phyloP scores from a whole-genome alignment of 2,329 filamentous ascomycete genomes.

The Ophiostoma piceae region DNA sequence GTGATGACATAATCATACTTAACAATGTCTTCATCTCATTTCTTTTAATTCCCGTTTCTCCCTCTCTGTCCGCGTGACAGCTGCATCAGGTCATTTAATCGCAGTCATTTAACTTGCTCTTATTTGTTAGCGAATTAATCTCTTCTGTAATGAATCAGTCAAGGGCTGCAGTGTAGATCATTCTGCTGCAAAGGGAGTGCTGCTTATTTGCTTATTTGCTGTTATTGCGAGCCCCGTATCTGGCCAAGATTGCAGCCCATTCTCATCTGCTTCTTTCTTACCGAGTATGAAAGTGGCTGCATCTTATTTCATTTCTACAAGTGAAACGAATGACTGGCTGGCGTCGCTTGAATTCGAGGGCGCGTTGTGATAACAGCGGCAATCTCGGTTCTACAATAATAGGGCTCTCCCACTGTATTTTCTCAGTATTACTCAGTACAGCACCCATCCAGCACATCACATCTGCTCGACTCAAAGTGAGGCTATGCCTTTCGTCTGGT shows the following conservation, averaged over 20 bases:
- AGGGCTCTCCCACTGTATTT: neutral
- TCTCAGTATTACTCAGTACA: too few species aligned
- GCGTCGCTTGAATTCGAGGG: neutral
- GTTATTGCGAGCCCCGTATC: neutral
- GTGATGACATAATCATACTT: neutral
- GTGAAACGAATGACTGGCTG: neutral
- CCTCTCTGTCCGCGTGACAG: neutral
- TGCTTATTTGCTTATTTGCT: neutral
- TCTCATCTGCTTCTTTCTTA: too few species aligned
- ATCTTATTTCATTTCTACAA: neutral
- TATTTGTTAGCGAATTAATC: too few species aligned
- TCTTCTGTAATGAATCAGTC: neutral
- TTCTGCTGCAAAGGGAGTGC: neutral
- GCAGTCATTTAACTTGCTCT: too few species aligned
- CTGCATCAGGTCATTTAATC: neutral
- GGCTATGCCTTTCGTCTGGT: neutral
- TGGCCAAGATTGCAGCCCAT: too few species aligned
- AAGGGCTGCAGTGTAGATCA: constrained; percentile 1
- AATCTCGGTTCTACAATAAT: neutral
- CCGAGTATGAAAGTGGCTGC: neutral
- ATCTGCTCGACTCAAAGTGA: neutral
- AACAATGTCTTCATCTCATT: neutral
- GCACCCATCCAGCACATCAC: too few species aligned
- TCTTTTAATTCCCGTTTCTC: neutral
- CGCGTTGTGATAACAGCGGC: neutral